phyloP scores from a whole-genome alignment of 352 stramenopile species.

The Pythium periplocum region DNA sequence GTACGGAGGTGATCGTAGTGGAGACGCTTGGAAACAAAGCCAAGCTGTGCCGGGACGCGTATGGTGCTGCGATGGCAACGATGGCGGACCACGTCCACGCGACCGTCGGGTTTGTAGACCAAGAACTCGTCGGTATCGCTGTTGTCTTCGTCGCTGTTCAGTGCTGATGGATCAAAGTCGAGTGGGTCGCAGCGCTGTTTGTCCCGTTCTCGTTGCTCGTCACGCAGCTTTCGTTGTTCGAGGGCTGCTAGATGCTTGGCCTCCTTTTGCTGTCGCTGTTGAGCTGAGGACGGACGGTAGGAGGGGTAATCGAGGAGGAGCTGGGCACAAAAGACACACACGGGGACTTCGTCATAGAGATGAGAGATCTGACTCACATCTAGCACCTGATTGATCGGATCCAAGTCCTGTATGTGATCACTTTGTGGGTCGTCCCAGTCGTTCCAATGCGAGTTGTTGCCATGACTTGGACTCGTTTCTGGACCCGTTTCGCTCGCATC shows the following conservation, averaged over 20 bases:
- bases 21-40: conserved; percentile 49
- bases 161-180: conserved; percentile 35
- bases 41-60: conserved; percentile 33
- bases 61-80: conserved; percentile 10
- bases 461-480: background rate
- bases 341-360: conserved; percentile 50
- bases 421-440: background rate
- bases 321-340: conserved; percentile 59
- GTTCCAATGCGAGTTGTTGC: background rate
- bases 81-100: conserved; percentile 30
- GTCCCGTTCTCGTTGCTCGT: conserved; percentile 15
- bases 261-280: conserved; percentile 4
- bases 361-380: conserved; percentile 33
- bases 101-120: conserved; percentile 31
- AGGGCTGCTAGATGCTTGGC: conserved; percentile 4
- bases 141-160: conserved; percentile 52
- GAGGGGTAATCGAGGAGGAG: conserved; percentile 38
- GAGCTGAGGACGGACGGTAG: conserved; percentile 25
- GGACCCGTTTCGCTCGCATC: background rate
- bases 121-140: conserved; percentile 43
- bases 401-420: background rate
- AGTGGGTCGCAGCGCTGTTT: conserved; percentile 40
- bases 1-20: conserved; percentile 55
- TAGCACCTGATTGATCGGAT: conserved; percentile 8
- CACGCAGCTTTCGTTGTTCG: conserved; percentile 22